Conservation (phyloP, 1,284 basidiomycete genomes). For the Puccinia horiana region DNA sequence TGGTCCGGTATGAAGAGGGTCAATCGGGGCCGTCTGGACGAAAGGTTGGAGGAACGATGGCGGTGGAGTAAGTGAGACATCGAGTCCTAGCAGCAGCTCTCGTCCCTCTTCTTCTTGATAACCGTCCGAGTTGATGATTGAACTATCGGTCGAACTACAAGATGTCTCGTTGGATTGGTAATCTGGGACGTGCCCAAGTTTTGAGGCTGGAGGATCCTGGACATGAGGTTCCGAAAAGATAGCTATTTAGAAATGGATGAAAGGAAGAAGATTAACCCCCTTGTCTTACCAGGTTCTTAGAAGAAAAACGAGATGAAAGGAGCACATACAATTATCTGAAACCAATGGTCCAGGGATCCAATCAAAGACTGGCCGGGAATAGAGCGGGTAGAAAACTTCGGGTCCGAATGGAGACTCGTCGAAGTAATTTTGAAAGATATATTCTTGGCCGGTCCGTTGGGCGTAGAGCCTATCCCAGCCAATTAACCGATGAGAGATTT, state of each 20-base stretch:
- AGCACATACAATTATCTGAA: conserved; percentile 1
- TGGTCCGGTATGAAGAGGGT: background rate
- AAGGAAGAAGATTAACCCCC: background rate
- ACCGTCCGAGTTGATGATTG: conserved; percentile 6
- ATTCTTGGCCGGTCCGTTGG: conserved; percentile 24
- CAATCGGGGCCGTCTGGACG: background rate
- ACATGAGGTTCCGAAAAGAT: background rate
- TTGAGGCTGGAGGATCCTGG: background rate
- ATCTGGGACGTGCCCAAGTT: background rate
- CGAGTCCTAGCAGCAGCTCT: background rate
- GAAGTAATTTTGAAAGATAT: conserved; percentile 35
- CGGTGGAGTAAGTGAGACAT: background rate
- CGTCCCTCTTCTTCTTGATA: background rate
- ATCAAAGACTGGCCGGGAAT: background rate
- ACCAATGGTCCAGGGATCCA: background rate
- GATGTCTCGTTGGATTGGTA: background rate
- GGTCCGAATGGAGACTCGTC: conserved; percentile 8
- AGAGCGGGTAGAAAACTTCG: background rate
- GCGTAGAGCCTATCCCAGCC: conserved; percentile 24
- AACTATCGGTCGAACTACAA: background rate
- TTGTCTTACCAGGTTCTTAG: background rate
- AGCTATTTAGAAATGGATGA: background rate
- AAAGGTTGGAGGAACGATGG: background rate
- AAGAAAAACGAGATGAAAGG: background rate
- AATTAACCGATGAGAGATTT: conserved; percentile 26